phyloP scores from a whole-genome alignment of 331 rosid species.

The Rhamnella rubrinervis region DNA sequence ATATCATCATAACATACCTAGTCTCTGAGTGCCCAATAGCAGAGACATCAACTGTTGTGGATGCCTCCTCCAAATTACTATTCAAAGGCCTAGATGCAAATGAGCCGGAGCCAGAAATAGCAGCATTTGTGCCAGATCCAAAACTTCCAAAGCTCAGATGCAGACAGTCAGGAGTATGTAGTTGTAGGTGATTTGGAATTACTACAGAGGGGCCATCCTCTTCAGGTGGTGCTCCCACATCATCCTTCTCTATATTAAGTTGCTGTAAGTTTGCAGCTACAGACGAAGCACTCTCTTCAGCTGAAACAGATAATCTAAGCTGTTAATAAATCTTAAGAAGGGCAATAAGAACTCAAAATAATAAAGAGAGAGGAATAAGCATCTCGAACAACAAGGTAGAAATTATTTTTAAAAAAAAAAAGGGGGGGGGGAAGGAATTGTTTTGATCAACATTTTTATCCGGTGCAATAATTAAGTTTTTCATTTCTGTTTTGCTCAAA shows the following conservation, averaged over 20 bases:
- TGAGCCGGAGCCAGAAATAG: constrained; percentile 43
- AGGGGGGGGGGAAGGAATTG: too few relatives aligned
- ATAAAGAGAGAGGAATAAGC: background rate
- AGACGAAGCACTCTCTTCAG: constrained; percentile 64
- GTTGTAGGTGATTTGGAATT: constrained; percentile 90
- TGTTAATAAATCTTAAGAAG: background rate
- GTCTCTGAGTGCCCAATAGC: constrained; percentile 61
- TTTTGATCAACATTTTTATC: background rate
- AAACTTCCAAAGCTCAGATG: constrained; percentile 97
- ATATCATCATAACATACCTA: constrained; percentile 42
- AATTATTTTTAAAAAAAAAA: background rate
- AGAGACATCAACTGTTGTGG: constrained; percentile 62
- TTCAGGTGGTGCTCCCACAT: constrained; percentile 54
- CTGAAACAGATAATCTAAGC: constrained; percentile 31
- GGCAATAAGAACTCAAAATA: background rate
- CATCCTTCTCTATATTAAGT: constrained; percentile 60
- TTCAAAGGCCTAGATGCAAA: constrained; percentile 47
- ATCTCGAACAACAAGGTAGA: background rate
- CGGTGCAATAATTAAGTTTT: background rate
- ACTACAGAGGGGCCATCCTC: constrained; percentile 76
- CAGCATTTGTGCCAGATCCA: constrained; percentile 59
- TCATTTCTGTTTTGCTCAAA: background rate
- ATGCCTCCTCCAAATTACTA: constrained; percentile 68
- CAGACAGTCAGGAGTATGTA: constrained; percentile 87
- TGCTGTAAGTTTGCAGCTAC: constrained; percentile 72